phyloP scores from a whole-genome alignment of 2,329 filamentous ascomycete genomes.

The Verticillium tricorpus region DNA sequence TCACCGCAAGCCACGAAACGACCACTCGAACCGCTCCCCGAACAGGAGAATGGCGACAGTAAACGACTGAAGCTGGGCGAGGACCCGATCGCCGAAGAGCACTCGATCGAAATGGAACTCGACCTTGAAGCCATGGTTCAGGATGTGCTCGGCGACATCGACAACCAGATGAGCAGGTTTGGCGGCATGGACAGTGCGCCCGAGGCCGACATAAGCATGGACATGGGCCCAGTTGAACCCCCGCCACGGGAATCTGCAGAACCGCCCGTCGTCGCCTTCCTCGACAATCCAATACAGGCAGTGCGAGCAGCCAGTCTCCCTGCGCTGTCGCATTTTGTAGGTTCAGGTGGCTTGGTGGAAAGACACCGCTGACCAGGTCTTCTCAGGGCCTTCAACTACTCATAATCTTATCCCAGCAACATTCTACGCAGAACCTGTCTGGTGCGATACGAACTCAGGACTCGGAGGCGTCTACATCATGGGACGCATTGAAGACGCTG shows the following conservation, averaged over 20 bases:
- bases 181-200: constrained; percentile 21
- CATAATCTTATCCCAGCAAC: constrained; percentile 28
- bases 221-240: constrained; percentile 7
- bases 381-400: constrained; percentile 33
- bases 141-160: constrained; percentile 23
- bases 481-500: constrained; percentile 23
- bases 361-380: not conserved
- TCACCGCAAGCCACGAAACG: constrained; percentile 26
- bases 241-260: constrained; percentile 15
- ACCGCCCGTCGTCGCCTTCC: constrained; percentile 24
- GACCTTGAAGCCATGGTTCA: constrained; percentile 17
- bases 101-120: constrained; percentile 19
- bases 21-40: constrained; percentile 25
- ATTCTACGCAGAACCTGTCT: constrained; percentile 29
- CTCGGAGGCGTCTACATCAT: constrained; percentile 27
- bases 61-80: constrained; percentile 19
- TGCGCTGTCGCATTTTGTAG: constrained; percentile 36
- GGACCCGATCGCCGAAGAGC: constrained; percentile 19
- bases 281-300: constrained; percentile 30
- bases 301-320: constrained; percentile 31
- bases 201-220: constrained; percentile 1
- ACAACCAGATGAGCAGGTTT: constrained; percentile 11
- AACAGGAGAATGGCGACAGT: constrained; percentile 22
- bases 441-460: constrained; percentile 25
- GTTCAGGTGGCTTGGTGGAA: constrained; percentile 13